Evolutionary conservation across 2,329 filamentous ascomycete genomes (phyloP).

Genomic region (Dactylellina leptospora): DNA sequence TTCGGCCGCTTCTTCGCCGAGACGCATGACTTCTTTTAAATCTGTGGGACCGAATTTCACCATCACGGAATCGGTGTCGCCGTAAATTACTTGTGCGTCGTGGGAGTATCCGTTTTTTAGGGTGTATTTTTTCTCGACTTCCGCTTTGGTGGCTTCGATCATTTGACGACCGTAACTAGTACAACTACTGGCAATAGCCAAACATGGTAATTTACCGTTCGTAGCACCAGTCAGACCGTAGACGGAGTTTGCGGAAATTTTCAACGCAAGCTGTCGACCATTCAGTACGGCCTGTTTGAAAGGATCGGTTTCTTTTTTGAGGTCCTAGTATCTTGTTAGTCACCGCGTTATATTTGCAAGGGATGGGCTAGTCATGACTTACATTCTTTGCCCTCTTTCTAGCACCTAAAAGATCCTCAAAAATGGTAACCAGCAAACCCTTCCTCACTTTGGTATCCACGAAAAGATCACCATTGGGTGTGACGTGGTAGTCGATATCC

Average conservation of each 20-base stretch:
- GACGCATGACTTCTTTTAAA: constrained; percentile 85
- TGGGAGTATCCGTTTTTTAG: constrained; percentile 94
- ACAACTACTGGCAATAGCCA: constrained; percentile 94
- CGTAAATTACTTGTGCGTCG: constrained; percentile 96
- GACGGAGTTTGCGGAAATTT: constrained; percentile 96
- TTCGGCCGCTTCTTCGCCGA: constrained; percentile 90
- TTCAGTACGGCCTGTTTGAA: constrained; percentile 99
- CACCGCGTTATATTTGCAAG: neutral
- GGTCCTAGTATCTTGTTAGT: constrained; percentile 47
- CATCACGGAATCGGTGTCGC: constrained; percentile 99
- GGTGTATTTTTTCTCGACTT: constrained; percentile 87
- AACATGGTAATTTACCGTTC: constrained; percentile 91
- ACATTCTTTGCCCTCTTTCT: constrained; percentile 77
- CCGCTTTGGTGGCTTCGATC: constrained; percentile 97
- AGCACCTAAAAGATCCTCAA: constrained; percentile 89
- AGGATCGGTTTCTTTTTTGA: constrained; percentile 90
- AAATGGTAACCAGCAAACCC: constrained; percentile 89
- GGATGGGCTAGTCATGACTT: neutral
- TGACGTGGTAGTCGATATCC: constrained; percentile 95
- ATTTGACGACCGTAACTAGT: constrained; percentile 97
- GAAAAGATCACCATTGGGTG: constrained; percentile 92
- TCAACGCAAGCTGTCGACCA: constrained; percentile 93
- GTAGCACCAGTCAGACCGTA: constrained; percentile 97
- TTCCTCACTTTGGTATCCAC: constrained; percentile 88
- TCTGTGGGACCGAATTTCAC: constrained; percentile 95